A percentile compares a stretch with the other conserved stretches of the same genome.
These are phyloP conservation scores for Fraxinus angustifolia DNA, from an alignment of 305 asterid genomes.

Conservation along the genomic window DNA sequence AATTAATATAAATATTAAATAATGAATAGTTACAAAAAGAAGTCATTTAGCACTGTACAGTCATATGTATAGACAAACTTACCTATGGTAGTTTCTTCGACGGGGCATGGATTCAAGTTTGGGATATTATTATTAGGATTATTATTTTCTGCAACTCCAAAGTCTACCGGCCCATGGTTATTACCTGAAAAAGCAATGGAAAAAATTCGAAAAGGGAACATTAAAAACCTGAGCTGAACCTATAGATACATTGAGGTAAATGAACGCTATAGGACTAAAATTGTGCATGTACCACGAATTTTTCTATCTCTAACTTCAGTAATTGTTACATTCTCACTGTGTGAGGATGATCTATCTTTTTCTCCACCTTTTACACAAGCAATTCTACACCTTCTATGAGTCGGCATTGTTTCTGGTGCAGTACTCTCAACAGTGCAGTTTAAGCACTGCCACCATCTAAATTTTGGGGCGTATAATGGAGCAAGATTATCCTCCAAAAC, in stretches of 20 bases:
- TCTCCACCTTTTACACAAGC: slow-evolving; percentile 19
- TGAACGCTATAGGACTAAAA: neutral
- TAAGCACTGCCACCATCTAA: slow-evolving; percentile 53
- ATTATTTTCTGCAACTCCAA: slow-evolving; percentile 13
- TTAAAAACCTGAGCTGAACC: neutral
- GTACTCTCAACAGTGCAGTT: slow-evolving; percentile 31
- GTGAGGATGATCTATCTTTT: slow-evolving; percentile 15
- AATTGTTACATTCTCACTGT: slow-evolving; percentile 17
- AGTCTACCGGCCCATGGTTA: slow-evolving; percentile 8
- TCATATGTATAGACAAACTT: neutral
- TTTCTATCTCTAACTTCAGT: slow-evolving; percentile 13
- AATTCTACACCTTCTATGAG: slow-evolving; percentile 23
- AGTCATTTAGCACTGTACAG: neutral
- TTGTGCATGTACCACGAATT: neutral
- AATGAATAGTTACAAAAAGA: neutral
- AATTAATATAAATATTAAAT: neutral
- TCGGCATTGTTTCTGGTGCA: slow-evolving; percentile 19
- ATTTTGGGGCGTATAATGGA: slow-evolving; percentile 45
- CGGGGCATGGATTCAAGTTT: neutral
- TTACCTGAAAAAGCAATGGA: slow-evolving; percentile 21
- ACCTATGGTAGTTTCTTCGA: slow-evolving; percentile 21
- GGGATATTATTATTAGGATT: slow-evolving; percentile 17
- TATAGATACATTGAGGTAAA: neutral
- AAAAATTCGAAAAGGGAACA: slow-evolving; percentile 11
- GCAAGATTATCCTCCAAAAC: slow-evolving; percentile 38